Evolutionary conservation across 108 stramenopile genomes (phyloP), one percentile per base, ranked within the genome.

Genomic region (Skeletonema costatum): DNA sequence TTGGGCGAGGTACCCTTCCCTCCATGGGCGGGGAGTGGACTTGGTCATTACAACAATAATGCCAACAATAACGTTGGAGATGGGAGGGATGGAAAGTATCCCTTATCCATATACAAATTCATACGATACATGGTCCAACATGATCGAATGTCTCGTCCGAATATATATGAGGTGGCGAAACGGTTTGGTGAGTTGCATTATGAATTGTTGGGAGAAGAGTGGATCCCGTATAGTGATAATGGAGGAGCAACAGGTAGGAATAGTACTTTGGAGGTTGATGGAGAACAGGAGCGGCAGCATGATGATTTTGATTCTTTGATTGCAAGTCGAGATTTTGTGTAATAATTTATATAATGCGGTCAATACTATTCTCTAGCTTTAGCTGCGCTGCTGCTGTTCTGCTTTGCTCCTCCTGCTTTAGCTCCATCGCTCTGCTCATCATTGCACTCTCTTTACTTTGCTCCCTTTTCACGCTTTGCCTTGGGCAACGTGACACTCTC

Each of bases 391-490:
- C 25, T 25, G 25, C 44, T 46, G 7, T 46, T 46, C 44, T 16
- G 44, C 11, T 14, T 12, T 10, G 9, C 6, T 36, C 35, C 6
- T 36, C 35, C 6, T 36, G 35, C 6, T 36, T 25, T 25, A 25
- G 7, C 38, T 39, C 8, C 38, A 9, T 39, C 7, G 38, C 7
- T 39, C 9, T 39, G 8, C 38, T 8, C 5, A 39, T 39, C 8
- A 39, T 8, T 9, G 1, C 6, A 1, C 9, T 1, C 38, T 39
- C 38, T 9, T 71, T 76, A 85, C 41, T 75, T 75, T 1, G 13
- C 77, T 0, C 91, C 91, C 75, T 92, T 94, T 82, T 94, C 91
- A 38, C 78, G 77, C 72, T 94, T 94, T 1, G 89, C 90, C 59
- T 90, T 88, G 14, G 93, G 91, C 29, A 94, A 71, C 41, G 68